Percentiles rank a stretch among this genome's conserved stretches.
phyloP scores from a whole-genome alignment of 2,329 filamentous ascomycete species.

The Botryotinia globosa region DNA sequence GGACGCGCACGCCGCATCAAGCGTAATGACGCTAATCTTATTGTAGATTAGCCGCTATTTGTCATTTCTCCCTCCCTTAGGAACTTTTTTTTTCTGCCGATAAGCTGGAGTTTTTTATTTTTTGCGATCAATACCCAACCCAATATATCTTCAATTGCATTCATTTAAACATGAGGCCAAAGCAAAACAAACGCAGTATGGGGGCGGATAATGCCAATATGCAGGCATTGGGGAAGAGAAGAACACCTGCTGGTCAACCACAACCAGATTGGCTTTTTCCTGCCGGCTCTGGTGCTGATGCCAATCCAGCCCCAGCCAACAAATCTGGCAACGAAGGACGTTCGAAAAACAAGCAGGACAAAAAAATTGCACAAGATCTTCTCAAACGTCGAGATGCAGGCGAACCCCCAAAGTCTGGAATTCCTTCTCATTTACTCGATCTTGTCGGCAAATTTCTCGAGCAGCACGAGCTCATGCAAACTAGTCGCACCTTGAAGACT shows the following conservation, averaged over 20 bases:
- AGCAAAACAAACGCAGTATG: conserved; percentile 24
- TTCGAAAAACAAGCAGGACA: conserved; percentile 34
- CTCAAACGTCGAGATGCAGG: conserved; percentile 32
- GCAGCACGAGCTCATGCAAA: conserved; percentile 61
- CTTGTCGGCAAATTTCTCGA: conserved; percentile 65
- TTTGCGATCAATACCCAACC: neutral
- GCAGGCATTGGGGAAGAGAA: conserved; percentile 38
- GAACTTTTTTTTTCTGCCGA: conserved; percentile 16
- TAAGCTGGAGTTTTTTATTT: conserved; percentile 7
- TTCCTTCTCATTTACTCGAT: conserved; percentile 61
- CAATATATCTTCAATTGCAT: neutral
- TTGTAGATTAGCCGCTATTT: neutral
- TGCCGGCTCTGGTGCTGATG: conserved; percentile 19
- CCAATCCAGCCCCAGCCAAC: conserved; percentile 25
- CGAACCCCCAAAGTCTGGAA: conserved; percentile 38
- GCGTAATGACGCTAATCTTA: neutral
- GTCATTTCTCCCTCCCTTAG: conserved; percentile 6
- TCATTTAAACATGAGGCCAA: conserved; percentile 4
- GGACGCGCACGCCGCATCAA: neutral
- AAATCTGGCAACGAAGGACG: conserved; percentile 25
- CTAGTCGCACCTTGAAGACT: conserved; percentile 60
- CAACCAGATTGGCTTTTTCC: conserved; percentile 39
- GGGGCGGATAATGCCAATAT: conserved; percentile 36
- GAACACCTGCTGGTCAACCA: conserved; percentile 26
- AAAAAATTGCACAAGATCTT: conserved; percentile 34